These are phyloP conservation scores for Ramaria sp. DNA, from an alignment of 768 basidiomycete species.

Conservation along the genomic window DNA sequence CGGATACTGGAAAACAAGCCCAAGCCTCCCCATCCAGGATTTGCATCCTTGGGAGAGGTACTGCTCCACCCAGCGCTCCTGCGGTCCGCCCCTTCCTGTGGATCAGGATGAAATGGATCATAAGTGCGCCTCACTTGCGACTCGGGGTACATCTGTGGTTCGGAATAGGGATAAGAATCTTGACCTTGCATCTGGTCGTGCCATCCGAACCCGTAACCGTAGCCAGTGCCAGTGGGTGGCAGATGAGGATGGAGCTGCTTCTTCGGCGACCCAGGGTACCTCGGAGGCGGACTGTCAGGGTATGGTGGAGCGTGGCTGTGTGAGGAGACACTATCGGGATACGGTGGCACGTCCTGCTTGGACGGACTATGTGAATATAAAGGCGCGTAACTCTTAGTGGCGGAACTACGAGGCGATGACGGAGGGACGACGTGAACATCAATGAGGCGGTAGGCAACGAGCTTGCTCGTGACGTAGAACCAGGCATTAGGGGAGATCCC, in stretches of 20 bases:
- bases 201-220: slow-evolving; percentile 8
- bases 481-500: neutral
- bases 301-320: neutral
- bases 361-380: neutral
- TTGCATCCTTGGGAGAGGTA: neutral
- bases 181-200: slow-evolving; percentile 2
- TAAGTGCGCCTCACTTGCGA: neutral
- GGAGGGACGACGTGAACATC: slow-evolving; percentile 4
- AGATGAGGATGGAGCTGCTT: neutral
- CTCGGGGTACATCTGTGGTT: neutral
- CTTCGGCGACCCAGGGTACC: slow-evolving; percentile 4
- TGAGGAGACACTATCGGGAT: neutral
- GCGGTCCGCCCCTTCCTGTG: neutral
- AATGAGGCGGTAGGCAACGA: slow-evolving; percentile 1
- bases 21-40: neutral
- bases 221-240: neutral
- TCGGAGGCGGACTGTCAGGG: slow-evolving; percentile 3
- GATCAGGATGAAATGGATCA: neutral
- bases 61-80: slow-evolving; percentile 4
- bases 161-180: neutral
- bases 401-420: neutral
- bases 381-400: neutral
- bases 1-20: slow-evolving; percentile 3
- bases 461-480: slow-evolving; percentile 3
- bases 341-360: neutral